Base-by-base conservation (phyloP, 495 filamentous ascomycete genomes). In the Penicillium diatomitis region DNA sequence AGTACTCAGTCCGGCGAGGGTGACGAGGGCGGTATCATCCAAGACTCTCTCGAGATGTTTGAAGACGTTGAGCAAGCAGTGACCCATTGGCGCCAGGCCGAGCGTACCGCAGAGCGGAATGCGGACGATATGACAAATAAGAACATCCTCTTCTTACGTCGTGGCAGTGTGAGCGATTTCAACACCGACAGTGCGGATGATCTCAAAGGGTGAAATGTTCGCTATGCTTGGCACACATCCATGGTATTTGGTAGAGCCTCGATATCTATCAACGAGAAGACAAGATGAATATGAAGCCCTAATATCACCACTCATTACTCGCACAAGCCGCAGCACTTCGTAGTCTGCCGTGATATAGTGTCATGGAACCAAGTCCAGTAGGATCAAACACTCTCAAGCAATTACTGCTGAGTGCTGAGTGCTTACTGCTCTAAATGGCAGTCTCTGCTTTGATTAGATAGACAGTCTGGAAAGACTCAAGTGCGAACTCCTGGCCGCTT, bases 41-140 rank as follows among this genome's bases (percentile, higher is more conserved):
- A 84, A 32, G 86, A 91, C 54, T 83, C 90, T 4, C 66, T 81
- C 44, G 85, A 84, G 57, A 95, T 95, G 88, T 88, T 83, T 56
- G 75, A 79, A 51, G 83, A 86, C 61, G 87, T 90, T 2, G 82
- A 94, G 65, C 68, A 75, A 47, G 69, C 72, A 3, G 70, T 82
- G 20, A 72, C 63, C 4, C 59, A 70, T 7, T 84, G 84, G 82
- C 71, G 84, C 29, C 74, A 69, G 12, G 80, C 76, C 5, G 81
- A 85, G 58, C 51, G 66, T 2, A 71, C 68, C 8, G 78, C 77
- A 4, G 82, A 86, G 55, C 54, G 68, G 1, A 70, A 66, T 6
- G 60, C 66, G 0, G 70, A 74, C 48, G 71, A 74, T 41, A 30
- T 71, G 50, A 62, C 62, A 4, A 69, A 62, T 41, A 74, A 72